Evolutionary conservation across 306 rosid genomes (phyloP).

Genomic region (Amphicarpaea edgeworthii): DNA sequence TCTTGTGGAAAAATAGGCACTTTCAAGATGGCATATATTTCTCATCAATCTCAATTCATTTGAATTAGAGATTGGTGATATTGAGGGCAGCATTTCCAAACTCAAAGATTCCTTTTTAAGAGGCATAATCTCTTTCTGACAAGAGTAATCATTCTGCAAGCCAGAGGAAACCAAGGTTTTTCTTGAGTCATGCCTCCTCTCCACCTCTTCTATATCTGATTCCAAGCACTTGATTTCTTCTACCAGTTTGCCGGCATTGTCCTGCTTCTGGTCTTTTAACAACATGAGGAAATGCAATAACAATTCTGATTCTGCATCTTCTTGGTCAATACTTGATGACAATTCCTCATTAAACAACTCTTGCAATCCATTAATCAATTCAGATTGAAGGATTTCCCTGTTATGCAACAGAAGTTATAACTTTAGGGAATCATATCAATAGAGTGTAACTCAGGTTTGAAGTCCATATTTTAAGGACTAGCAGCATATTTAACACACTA

Average conservation of each 20-base stretch:
- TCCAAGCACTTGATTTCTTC: slow-evolving; percentile 74
- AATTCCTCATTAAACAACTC: slow-evolving; percentile 62
- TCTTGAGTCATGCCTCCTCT: slow-evolving; percentile 65
- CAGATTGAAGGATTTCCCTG: slow-evolving; percentile 96
- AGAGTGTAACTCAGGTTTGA: slow-evolving; percentile 10
- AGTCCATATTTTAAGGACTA: slow-evolving; percentile 40
- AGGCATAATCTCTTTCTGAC: slow-evolving; percentile 51
- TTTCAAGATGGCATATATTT: slow-evolving; percentile 75
- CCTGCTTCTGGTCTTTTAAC: slow-evolving; percentile 70
- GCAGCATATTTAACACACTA: slow-evolving; percentile 31
- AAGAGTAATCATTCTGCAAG: slow-evolving; percentile 50
- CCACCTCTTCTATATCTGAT: slow-evolving; percentile 80
- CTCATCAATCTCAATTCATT: slow-evolving; percentile 62
- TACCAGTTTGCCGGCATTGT: slow-evolving; percentile 70
- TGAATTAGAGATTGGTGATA: slow-evolving; percentile 46
- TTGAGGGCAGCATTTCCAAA: slow-evolving; percentile 52
- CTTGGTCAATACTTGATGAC: slow-evolving; percentile 70
- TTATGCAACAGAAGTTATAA: slow-evolving; percentile 47
- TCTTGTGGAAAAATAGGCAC: slow-evolving; percentile 88
- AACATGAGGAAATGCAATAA: slow-evolving; percentile 72
- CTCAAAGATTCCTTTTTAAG: slow-evolving; percentile 51
- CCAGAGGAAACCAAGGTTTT: slow-evolving; percentile 52
- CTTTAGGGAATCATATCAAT: slow-evolving; percentile 36
- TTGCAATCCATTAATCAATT: slow-evolving; percentile 68
- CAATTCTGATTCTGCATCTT: slow-evolving; percentile 76